A percentile compares a stretch with the other conserved stretches of the same genome.
Conservation (phyloP, 1,284 basidiomycete genomes). For the Apiotrichum porosum region DNA sequence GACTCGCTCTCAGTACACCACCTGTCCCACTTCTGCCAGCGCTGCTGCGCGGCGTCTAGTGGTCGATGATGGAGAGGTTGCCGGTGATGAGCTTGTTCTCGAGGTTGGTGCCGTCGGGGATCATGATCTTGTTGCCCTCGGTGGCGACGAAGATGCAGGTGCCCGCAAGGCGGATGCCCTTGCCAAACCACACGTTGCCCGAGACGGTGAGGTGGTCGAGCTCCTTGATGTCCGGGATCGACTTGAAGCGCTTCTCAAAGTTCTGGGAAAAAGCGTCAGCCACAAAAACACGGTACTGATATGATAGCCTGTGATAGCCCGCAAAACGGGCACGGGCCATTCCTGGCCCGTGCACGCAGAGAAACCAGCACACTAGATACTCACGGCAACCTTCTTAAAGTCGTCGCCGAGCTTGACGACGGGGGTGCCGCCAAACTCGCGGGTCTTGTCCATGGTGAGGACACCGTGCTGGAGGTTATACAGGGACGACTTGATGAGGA, state of each 20-base stretch:
- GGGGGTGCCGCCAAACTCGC: conserved; percentile 90
- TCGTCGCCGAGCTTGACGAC: conserved; percentile 93
- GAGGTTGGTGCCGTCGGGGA: conserved; percentile 89
- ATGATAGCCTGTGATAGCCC: too few relatives aligned
- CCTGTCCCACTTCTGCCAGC: too few relatives aligned
- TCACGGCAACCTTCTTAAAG: conserved; percentile 68
- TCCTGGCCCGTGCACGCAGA: background rate
- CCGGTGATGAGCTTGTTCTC: conserved; percentile 72
- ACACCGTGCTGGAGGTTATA: conserved; percentile 94
- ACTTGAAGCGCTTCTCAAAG: conserved; percentile 88
- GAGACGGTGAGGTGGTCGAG: conserved; percentile 95
- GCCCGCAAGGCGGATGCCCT: conserved; percentile 81
- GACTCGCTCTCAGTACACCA: too few relatives aligned
- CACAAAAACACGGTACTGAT: too few relatives aligned
- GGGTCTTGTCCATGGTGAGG: conserved; percentile 79
- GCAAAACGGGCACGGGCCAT: too few relatives aligned
- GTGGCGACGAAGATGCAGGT: conserved; percentile 86
- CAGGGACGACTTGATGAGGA: conserved; percentile 94
- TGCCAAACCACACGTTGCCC: conserved; percentile 93
- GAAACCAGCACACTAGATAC: conserved; percentile 9
- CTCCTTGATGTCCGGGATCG: conserved; percentile 88
- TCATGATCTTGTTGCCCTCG: conserved; percentile 90
- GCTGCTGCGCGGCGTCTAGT: too few relatives aligned
- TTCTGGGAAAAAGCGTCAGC: too few relatives aligned
- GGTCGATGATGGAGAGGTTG: conserved; percentile 57